Percentiles rank a stretch among this genome's conserved stretches.
Evolutionary conservation across 768 basidiomycete species (phyloP).

Genomic region (Kwoniella shandongensis): DNA sequence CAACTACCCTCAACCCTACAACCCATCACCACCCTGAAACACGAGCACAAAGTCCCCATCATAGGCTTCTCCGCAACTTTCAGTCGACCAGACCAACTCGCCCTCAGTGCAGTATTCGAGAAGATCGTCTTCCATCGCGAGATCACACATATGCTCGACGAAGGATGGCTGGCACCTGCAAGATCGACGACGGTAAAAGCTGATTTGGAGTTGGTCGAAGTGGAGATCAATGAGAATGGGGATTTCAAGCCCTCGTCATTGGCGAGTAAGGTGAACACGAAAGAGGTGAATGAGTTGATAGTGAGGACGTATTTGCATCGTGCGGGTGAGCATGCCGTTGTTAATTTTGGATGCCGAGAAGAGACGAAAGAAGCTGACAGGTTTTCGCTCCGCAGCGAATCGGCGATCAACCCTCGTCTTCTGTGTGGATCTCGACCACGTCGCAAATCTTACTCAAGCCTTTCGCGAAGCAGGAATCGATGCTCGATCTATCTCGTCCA

Average conservation of each 20-base stretch:
- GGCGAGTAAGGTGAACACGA: conserved; percentile 77
- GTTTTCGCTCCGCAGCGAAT: conserved; percentile 53
- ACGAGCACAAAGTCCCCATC: conserved; percentile 63
- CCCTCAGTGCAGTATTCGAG: conserved; percentile 84
- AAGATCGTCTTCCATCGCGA: conserved; percentile 88
- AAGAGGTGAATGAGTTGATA: conserved; percentile 71
- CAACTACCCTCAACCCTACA: conserved; percentile 51
- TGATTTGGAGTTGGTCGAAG: conserved; percentile 66
- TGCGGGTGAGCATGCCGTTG: conserved; percentile 62
- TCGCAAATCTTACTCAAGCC: conserved; percentile 66
- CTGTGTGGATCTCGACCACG: conserved; percentile 80
- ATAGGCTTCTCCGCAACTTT: conserved; percentile 96
- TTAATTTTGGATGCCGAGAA: background rate
- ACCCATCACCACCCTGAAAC: conserved; percentile 33
- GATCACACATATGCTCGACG: conserved; percentile 88
- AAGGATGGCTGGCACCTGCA: conserved; percentile 84
- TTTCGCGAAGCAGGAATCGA: conserved; percentile 78
- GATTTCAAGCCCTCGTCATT: conserved; percentile 81
- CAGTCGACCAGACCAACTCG: conserved; percentile 83
- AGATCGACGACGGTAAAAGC: conserved; percentile 81
- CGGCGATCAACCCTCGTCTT: conserved; percentile 91
- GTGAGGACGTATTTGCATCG: conserved; percentile 83
- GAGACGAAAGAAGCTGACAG: background rate
- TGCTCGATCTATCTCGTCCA: conserved; percentile 74
- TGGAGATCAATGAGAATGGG: conserved; percentile 66